phyloP scores from a whole-genome alignment of 805 yeast species.

The Yamadazyma ubonensis region DNA sequence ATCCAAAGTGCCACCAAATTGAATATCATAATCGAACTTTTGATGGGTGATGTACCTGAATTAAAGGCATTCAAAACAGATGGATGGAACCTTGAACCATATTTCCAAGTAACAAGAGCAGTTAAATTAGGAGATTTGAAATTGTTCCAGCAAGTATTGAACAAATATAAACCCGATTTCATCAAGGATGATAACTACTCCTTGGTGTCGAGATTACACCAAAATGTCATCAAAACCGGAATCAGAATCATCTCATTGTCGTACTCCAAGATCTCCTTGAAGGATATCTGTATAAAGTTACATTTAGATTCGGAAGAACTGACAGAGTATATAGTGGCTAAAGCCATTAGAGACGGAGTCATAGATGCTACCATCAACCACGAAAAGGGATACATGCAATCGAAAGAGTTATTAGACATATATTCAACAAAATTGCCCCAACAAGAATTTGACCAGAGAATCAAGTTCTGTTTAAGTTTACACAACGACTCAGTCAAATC shows the following conservation, averaged over 20 bases:
- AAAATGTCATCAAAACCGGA: constrained; percentile 97
- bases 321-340: constrained; percentile 95
- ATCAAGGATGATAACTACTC: constrained; percentile 78
- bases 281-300: constrained; percentile 90
- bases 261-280: constrained; percentile 85
- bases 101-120: constrained; percentile 83
- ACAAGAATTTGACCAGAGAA: constrained; percentile 85
- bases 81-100: constrained; percentile 68
- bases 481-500: constrained; percentile 92
- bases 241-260: constrained; percentile 89
- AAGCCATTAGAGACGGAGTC: constrained; percentile 96
- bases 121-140: constrained; percentile 90
- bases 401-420: constrained; percentile 79
- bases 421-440: constrained; percentile 90
- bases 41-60: constrained; percentile 97
- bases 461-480: constrained; percentile 82
- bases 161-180: constrained; percentile 58
- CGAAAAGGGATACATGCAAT: constrained; percentile 86
- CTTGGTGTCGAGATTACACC: constrained; percentile 84
- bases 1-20: constrained; percentile 87
- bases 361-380: constrained; percentile 93
- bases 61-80: constrained; percentile 69
- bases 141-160: constrained; percentile 69
- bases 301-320: constrained; percentile 92
- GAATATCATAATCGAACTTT: constrained; percentile 80